A percentile compares a stretch with the other conserved stretches of the same genome.
Evolutionary conservation across 2,329 filamentous ascomycete species (phyloP).

Genomic region (Cadophora luteo-olivacea): DNA sequence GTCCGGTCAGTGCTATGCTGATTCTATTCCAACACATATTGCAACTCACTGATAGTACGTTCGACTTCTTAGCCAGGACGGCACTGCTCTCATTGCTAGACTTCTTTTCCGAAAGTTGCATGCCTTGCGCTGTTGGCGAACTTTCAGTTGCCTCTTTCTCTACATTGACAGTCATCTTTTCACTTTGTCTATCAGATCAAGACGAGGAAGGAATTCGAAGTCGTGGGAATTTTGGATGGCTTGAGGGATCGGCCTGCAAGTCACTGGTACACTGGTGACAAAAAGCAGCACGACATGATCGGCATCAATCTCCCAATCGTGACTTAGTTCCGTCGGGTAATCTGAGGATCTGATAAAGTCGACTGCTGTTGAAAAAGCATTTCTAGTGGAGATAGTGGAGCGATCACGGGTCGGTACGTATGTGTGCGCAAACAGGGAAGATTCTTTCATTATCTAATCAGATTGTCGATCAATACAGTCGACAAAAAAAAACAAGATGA

Average conservation of each 20-base stretch:
- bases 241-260: neutral
- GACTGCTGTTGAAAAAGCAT: neutral
- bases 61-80: neutral
- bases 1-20: neutral
- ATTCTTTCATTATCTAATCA: constrained; percentile 14
- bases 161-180: neutral
- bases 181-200: neutral
- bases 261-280: neutral
- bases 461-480: neutral
- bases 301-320: neutral
- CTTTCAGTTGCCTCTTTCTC: neutral
- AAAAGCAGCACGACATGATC: neutral
- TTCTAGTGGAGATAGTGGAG: constrained; percentile 4
- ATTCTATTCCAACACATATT: neutral
- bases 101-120: constrained; percentile 3
- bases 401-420: neutral
- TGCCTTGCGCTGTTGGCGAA: neutral
- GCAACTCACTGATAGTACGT: neutral
- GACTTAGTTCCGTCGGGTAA: neutral
- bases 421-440: neutral
- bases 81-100: neutral
- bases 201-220: neutral
- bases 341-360: constrained; percentile 14
- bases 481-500: neutral
- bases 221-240: neutral